phyloP scores from a whole-genome alignment of 2,329 filamentous ascomycete species.

The Cytospora chrysosperma region DNA sequence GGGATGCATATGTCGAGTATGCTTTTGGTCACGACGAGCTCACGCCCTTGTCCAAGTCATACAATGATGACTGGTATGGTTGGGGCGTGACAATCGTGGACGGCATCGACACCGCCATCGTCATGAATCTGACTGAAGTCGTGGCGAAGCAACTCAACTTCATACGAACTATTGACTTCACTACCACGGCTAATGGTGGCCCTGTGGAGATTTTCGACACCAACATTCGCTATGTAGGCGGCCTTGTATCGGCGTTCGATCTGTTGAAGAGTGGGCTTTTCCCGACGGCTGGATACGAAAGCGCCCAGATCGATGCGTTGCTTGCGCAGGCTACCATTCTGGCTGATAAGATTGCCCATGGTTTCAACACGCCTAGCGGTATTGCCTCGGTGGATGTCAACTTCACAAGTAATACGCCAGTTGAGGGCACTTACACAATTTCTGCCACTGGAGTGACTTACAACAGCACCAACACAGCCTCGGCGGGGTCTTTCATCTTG shows the following conservation, averaged over 20 bases:
- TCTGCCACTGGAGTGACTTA: constrained; percentile 13
- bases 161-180: constrained; percentile 14
- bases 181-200: not conserved
- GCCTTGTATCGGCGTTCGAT: constrained; percentile 10
- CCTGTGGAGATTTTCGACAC: constrained; percentile 15
- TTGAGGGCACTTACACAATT: constrained; percentile 17
- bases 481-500: constrained; percentile 8
- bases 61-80: constrained; percentile 14
- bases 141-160: constrained; percentile 14
- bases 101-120: constrained; percentile 14
- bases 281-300: not conserved
- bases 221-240: constrained; percentile 15
- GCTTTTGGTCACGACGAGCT: constrained; percentile 16
- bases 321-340: constrained; percentile 8
- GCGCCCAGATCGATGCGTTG: constrained; percentile 9
- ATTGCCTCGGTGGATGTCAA: constrained; percentile 8
- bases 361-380: constrained; percentile 14
- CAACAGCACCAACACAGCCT: constrained; percentile 18
- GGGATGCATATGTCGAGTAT: constrained; percentile 14
- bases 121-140: constrained; percentile 15
- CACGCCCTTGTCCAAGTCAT: constrained; percentile 6
- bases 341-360: constrained; percentile 12
- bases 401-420: constrained; percentile 6
- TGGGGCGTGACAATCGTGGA: constrained; percentile 17
- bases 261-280: constrained; percentile 13